Base-by-base conservation (phyloP, 1,139 yeast species). In the Kodamaea sp. region DNA sequence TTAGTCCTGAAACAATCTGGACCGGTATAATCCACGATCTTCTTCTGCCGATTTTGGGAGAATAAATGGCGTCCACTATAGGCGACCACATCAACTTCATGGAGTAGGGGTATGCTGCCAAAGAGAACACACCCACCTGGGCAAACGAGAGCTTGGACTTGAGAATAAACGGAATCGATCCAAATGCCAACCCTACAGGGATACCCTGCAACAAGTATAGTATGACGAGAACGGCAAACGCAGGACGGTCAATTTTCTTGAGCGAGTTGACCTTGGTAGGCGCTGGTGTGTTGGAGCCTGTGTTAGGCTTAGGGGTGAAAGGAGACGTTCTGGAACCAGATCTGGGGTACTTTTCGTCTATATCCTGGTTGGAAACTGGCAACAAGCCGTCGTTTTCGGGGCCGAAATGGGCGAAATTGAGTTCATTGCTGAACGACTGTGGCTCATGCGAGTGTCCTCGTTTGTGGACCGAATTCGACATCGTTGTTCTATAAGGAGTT, bases 1-100 rank as follows among this genome's bases (percentile, higher is more conserved):
- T 76, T 0, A 79, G 13, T 0, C 96, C 90, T 7, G 92, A 83
- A 11, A 87, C 61, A 3, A 80, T 61, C 59, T 92, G 98, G 26
- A 90, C 79, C 0, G 98, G 99, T 12, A 94, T 78, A 47, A 92
- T 89, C 99, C 99, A 92, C 10, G 94, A 80, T 54, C 90, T 76
- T 48, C 98, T 69, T 32, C 97, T 73, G 4, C 98, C 99, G 29
- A 86, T 50, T 31, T 63, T 67, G 15, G 70, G 70, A 41, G 70
- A 72, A 54, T 83, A 94, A 15, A 88, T 59, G 1, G 97, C 90
- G 57, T 92, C 98, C 5, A 92, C 97, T 15, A 92, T 76, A 0
- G 98, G 99, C 15, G 96, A 86, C 98, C 98, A 92, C 29, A 92
- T 61, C 38, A 92, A 72, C 59, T 92, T 92, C 47, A 92, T 66